Conservation (phyloP, 2,329 filamentous ascomycete species). For the Diaporthe nobilis region DNA sequence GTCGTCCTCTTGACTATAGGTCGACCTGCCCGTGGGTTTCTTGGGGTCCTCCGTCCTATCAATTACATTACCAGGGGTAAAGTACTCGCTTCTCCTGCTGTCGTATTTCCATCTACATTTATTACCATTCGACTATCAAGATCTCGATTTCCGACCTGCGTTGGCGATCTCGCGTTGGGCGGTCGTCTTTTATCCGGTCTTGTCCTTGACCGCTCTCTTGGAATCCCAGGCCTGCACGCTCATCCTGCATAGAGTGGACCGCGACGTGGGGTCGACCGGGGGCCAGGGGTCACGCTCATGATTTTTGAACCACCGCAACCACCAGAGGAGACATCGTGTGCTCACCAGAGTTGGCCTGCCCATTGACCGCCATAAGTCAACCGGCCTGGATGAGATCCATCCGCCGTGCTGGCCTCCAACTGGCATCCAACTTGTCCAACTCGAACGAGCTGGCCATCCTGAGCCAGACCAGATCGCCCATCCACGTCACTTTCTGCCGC, state of each 20-base stretch:
- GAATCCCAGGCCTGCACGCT: slow-evolving; percentile 23
- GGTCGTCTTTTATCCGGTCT: slow-evolving; percentile 19
- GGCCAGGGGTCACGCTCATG: slow-evolving; percentile 24
- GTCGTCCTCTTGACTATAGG: background rate
- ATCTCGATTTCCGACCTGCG: slow-evolving; percentile 31
- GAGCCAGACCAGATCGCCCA: slow-evolving; percentile 14
- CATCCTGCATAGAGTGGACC: slow-evolving; percentile 36
- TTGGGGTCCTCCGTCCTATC: background rate
- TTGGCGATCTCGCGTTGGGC: slow-evolving; percentile 31
- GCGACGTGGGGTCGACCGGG: slow-evolving; percentile 36
- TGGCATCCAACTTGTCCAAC: background rate
- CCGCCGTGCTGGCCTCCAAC: slow-evolving; percentile 1
- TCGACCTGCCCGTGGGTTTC: background rate
- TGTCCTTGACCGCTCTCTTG: slow-evolving; percentile 41
- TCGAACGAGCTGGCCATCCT: background rate
- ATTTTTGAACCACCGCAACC: slow-evolving; percentile 29
- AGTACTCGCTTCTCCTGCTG: background rate
- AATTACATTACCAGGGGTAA: no score
- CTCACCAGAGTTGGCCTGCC: background rate
- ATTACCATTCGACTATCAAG: slow-evolving; percentile 8
- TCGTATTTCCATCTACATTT: background rate
- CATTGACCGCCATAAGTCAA: slow-evolving; percentile 27
- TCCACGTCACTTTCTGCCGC: slow-evolving; percentile 8
- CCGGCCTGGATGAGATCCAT: background rate
- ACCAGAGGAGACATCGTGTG: slow-evolving; percentile 29